Percentiles rank a stretch among this genome's conserved stretches.
These are phyloP conservation scores for Nothophaeocryptopus gaeumannii DNA, from an alignment of 2,329 filamentous ascomycete species.

Conservation along the genomic window DNA sequence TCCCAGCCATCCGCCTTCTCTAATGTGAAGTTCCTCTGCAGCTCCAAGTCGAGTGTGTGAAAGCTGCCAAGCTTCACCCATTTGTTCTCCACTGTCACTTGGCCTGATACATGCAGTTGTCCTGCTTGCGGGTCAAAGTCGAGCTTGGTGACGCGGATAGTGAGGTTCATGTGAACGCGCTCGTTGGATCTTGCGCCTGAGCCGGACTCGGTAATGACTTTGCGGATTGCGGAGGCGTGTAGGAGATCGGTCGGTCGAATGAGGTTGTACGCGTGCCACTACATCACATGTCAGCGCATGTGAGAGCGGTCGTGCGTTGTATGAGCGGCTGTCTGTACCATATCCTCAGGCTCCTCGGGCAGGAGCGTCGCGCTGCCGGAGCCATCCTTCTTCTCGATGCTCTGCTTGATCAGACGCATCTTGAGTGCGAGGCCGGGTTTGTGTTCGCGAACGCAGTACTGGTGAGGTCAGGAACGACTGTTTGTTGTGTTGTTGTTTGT, in stretches of 20 bases:
- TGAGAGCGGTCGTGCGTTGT: not conserved
- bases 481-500: too few species aligned
- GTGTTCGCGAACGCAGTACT: too few species aligned
- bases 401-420: slow-evolving; percentile 67
- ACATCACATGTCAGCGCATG: slow-evolving; percentile 9
- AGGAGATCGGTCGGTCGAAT: slow-evolving; percentile 64
- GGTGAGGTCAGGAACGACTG: too few species aligned
- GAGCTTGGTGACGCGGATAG: slow-evolving; percentile 62
- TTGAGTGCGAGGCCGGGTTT: not conserved
- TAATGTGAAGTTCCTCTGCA: slow-evolving; percentile 82
- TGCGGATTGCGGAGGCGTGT: slow-evolving; percentile 64
- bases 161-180: slow-evolving; percentile 62
- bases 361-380: slow-evolving; percentile 64
- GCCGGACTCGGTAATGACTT: slow-evolving; percentile 59
- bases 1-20: slow-evolving; percentile 88
- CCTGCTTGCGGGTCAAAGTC: slow-evolving; percentile 69
- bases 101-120: slow-evolving; percentile 66
- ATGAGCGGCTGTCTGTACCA: slow-evolving; percentile 49
- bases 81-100: slow-evolving; percentile 64
- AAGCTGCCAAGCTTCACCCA: slow-evolving; percentile 65
- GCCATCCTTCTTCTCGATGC: slow-evolving; percentile 62
- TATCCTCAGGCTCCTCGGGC: slow-evolving; percentile 72
- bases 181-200: slow-evolving; percentile 61
- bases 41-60: slow-evolving; percentile 78
- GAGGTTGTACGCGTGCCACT: slow-evolving; percentile 76